Base-by-base conservation (phyloP, 2,329 filamentous ascomycete species). In the Zasmidium angulare region DNA sequence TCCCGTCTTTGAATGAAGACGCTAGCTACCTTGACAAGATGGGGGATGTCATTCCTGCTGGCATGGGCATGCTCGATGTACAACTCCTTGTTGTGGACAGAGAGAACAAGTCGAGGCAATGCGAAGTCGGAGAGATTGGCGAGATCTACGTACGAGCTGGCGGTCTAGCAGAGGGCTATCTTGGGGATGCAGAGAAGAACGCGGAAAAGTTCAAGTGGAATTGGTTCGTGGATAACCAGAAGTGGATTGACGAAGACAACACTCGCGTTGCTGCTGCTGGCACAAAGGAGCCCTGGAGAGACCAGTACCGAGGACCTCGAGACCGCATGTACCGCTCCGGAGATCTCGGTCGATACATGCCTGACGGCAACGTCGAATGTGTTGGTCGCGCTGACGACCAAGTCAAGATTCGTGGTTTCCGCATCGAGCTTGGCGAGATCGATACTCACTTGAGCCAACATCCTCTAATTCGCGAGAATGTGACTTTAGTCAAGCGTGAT, bases 371-470 rank as follows among this genome's bases (percentile, higher is more conserved):
- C 64, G 88, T 91, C 11, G 89, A 89, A 69, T 90, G 87, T 70
- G 88, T 89, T 10, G 93, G 93, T 21, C 84, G 95, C 59, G 87
- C 86, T 22, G 93, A 98, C 71, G 84, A 89, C 66, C 93, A 98
- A 73, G 90, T 97, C 78, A 99, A 98, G 81, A 93, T 98, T 65
- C 89, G 95, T 61, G 93, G 93, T 1, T 98, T 97, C 82, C 84
- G 93, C 62, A 96, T 99, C 66, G 95, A 99, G 77, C 86, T 98
- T 49, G 89, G 89, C 63, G 95, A 98, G 66, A 97, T 98, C 66
- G 93, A 98, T 74, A 89, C 82, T 46, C 88, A 96, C 73, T 78
- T 97, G 50, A 89, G 86, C 55, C 83, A 86, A 48, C 85, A 90
- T 75, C 86, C 85, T 0, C 77, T 96, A 22, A 84, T 98, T 22